These are phyloP conservation scores for Acer yangbiense DNA, from an alignment of 345 rosid species.

Conservation along the genomic window DNA sequence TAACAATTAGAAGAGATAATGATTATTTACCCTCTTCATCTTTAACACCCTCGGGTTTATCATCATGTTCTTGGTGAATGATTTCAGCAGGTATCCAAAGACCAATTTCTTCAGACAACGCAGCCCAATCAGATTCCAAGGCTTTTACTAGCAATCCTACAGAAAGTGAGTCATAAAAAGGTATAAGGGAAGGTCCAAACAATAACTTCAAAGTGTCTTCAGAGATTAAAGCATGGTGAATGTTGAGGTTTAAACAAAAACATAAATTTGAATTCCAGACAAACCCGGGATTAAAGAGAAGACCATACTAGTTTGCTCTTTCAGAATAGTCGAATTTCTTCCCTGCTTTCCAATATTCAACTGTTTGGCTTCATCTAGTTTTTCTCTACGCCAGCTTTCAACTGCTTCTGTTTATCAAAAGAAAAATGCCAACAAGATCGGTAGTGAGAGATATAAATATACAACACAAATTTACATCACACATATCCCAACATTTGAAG, in stretches of 20 bases:
- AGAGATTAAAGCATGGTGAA: not conserved
- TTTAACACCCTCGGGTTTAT: conserved; percentile 79
- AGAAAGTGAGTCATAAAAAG: conserved; percentile 8
- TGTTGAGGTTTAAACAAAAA: conserved; percentile 15
- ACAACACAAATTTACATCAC: not conserved
- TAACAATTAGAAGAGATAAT: not conserved
- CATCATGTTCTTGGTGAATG: conserved; percentile 71
- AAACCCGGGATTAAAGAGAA: conserved; percentile 14
- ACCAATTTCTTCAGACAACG: conserved; percentile 79
- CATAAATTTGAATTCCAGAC: conserved; percentile 1
- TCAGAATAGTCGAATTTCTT: conserved; percentile 46
- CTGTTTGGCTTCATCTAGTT: conserved; percentile 64
- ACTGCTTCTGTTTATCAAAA: conserved; percentile 64
- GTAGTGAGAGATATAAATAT: conserved; percentile 14
- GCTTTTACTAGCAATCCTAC: conserved; percentile 71
- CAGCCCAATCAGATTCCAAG: conserved; percentile 79
- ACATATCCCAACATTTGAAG: not conserved
- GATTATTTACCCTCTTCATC: conserved; percentile 79
- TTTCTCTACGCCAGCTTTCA: conserved; percentile 90
- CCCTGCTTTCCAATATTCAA: conserved; percentile 44
- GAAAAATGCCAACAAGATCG: conserved; percentile 25
- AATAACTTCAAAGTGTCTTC: not conserved
- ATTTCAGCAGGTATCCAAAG: conserved; percentile 84
- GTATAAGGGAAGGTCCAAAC: conserved; percentile 3
- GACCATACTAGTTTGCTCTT: conserved; percentile 76